Conservation (phyloP, 208 protist genomes). For the Leishmania tarentolae region DNA sequence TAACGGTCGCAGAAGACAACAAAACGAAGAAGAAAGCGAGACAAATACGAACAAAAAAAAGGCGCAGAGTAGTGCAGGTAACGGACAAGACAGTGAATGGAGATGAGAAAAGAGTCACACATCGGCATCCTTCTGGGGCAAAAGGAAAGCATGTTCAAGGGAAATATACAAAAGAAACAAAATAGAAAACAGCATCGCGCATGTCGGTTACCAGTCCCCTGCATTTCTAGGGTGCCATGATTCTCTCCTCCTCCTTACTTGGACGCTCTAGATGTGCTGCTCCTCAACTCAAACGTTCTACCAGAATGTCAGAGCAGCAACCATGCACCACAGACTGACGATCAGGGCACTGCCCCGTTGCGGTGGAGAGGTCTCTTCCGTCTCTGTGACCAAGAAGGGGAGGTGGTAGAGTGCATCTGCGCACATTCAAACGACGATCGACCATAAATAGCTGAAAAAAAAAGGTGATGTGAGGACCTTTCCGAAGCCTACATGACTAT, state of each 20-base stretch:
- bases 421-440: neutral
- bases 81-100: neutral
- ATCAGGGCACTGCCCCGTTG: neutral
- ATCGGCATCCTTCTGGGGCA: neutral
- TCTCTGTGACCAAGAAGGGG: neutral
- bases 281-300: neutral
- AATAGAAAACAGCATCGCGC: neutral
- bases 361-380: too few species aligned
- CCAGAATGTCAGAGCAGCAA: neutral
- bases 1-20: neutral
- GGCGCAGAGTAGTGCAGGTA: neutral
- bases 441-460: neutral
- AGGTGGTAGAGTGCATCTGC: neutral
- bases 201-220: neutral
- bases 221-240: neutral
- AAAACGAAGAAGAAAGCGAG: neutral
- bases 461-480: neutral
- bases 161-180: neutral
- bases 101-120: neutral
- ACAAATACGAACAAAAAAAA: neutral
- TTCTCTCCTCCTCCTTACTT: neutral
- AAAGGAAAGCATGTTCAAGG: neutral
- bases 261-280: neutral
- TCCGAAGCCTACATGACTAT: neutral
- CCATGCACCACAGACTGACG: neutral